Conservation (phyloP, 768 basidiomycete species). For the Amanita rimosa region DNA sequence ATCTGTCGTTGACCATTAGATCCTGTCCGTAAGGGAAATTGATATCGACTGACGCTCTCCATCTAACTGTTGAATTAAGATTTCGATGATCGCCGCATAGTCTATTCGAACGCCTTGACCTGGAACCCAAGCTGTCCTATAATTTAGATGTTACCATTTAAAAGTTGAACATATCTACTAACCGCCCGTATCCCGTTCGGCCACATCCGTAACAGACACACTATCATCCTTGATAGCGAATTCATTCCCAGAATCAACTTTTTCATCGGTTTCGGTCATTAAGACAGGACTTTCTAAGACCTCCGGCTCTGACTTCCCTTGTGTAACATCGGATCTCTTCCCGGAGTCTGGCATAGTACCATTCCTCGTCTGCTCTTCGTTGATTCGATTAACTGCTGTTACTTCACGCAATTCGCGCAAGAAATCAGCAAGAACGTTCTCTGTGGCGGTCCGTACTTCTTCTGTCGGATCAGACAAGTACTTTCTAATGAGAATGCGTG, state of each 20-base stretch:
- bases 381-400: slow-evolving; percentile 57
- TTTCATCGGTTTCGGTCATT: slow-evolving; percentile 39
- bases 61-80: slow-evolving; percentile 78
- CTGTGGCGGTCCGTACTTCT: slow-evolving; percentile 87
- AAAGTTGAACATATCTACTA: slow-evolving; percentile 9
- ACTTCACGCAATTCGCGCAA: slow-evolving; percentile 86
- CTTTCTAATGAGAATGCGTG: slow-evolving; percentile 41
- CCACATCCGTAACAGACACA: slow-evolving; percentile 28
- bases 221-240: slow-evolving; percentile 29
- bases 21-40: slow-evolving; percentile 1
- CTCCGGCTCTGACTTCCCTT: slow-evolving; percentile 47
- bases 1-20: slow-evolving; percentile 33
- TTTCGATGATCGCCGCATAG: slow-evolving; percentile 87
- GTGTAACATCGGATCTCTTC: slow-evolving; percentile 27
- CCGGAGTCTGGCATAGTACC: slow-evolving; percentile 31
- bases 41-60: slow-evolving; percentile 53
- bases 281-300: slow-evolving; percentile 46
- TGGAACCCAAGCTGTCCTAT: slow-evolving; percentile 65
- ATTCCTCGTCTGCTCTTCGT: slow-evolving; percentile 41
- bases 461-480: slow-evolving; percentile 93
- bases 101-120: slow-evolving; percentile 92
- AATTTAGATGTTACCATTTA: slow-evolving; percentile 6
- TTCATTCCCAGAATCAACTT: slow-evolving; percentile 28
- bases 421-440: slow-evolving; percentile 82
- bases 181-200: slow-evolving; percentile 60